These are phyloP conservation scores for Fonsecaea pedrosoi DNA, from an alignment of 2,329 filamentous ascomycete species.

Conservation along the genomic window DNA sequence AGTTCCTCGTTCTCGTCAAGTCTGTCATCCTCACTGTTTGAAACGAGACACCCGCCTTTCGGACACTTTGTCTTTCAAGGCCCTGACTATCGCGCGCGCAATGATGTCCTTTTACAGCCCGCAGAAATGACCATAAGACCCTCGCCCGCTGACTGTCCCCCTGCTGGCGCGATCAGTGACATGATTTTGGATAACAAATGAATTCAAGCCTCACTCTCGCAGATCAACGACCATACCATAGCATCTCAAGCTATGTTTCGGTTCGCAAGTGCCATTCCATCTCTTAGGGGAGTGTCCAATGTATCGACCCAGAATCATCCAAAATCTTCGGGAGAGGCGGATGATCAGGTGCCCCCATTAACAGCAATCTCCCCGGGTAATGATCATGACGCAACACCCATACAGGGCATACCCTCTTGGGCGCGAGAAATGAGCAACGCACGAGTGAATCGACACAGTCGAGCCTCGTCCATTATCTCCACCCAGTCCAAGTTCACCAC, in stretches of 20 bases:
- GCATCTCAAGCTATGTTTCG: conserved; percentile 23
- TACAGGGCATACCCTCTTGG: conserved; percentile 31
- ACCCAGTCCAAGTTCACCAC: conserved; percentile 44
- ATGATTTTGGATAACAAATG: neutral
- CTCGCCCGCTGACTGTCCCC: neutral
- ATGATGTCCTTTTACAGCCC: neutral
- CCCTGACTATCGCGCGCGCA: neutral
- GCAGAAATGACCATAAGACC: neutral
- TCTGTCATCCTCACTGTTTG: conserved; percentile 5
- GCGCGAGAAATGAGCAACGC: conserved; percentile 36
- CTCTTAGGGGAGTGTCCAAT: conserved; percentile 10
- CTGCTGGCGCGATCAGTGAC: neutral
- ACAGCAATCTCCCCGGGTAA: neutral
- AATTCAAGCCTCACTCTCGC: neutral
- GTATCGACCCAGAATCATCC: neutral
- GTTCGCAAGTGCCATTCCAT: conserved; percentile 22
- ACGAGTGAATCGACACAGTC: conserved; percentile 38
- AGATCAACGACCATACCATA: neutral
- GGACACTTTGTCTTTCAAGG: neutral
- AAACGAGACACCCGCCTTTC: neutral
- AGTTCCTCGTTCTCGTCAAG: neutral
- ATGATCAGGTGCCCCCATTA: conserved; percentile 22
- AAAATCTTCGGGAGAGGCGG: conserved; percentile 14
- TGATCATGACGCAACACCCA: conserved; percentile 12
- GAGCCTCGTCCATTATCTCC: conserved; percentile 44